Evolutionary conservation across 2,329 filamentous ascomycete genomes (phyloP), one percentile per base, ranked within the genome.

Genomic region (Coniochaeta ligniaria): DNA sequence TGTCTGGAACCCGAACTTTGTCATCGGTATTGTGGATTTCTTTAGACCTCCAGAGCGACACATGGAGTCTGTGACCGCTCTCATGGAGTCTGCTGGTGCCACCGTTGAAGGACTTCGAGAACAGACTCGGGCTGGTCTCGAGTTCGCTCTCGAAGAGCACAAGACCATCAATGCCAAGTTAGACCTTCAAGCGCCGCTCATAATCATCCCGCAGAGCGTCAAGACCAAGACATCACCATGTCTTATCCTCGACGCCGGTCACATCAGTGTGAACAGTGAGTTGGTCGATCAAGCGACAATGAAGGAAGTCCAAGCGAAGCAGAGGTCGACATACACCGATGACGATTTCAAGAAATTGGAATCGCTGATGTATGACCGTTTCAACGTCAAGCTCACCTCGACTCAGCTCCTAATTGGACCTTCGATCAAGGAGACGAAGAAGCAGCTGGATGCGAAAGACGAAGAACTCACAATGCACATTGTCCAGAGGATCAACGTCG

Each of bases 141-240:
- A 99, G 73, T 99, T 97, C 74, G 96, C 95, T 0, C 79, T 99
- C 3, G 90, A 97, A 69, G 96, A 99, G 71, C 95, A 99, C 80
- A 98, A 96, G 79, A 98, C 95, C 1, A 89, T 99, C 71, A 96
- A 99, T 68, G 94, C 94, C 16, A 92, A 98, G 67, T 81, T 99
- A 50, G 95, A 99, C 73, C 84, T 99, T 14, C 93, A 97, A 71
- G 95, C 95, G 0, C 95, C 95, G 38, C 84, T 99, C 1, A 96
- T 99, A 66, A 98, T 99, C 64, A 86, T 99, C 11, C 95, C 95
- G 0, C 92, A 98, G 70, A 96, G 90, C 69, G 95, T 99, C 61
- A 94, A 89, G 0, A 84, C 87, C 24, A 81, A 88, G 68, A 88
- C 85, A 63, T 92, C 91, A 0, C 90, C 92, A 5, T 99, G 95